Base-by-base conservation (phyloP, 169 alveolate species). In the Plasmodium adleri region DNA sequence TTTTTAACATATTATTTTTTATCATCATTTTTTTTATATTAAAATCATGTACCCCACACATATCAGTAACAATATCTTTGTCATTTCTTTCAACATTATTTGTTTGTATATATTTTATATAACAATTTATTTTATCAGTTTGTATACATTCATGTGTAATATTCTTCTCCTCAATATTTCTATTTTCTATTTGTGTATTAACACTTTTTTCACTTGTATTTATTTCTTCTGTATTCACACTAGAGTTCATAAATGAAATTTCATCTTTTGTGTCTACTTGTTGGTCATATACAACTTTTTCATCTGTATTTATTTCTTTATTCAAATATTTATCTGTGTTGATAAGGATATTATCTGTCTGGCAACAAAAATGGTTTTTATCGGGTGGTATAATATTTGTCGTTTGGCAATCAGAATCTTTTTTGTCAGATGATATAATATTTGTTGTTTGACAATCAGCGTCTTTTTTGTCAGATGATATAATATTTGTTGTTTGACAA, bases 1-100 rank as follows among this genome's bases (percentile, higher is more conserved):
- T 75, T 62, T 75, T 75, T 2, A 74, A 47, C 5, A 50, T 5
- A 63, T 56, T 75, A 56, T 49, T 47, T 49, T 62, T 54, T 15
- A 75, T 52, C 88, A 75, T 75, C 7, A 75, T 75, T 68, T 67
- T 63, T 75, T 75, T 75, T 54, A 58, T 17, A 32, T 67, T 75
- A 68, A 64, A 75, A 28, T 49, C 17, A 17, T 45, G 63, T 7
- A 75, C 26, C 4, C 88, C 88, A 67, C 62, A 68, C 43, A 75
- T 49, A 15, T 75, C 56, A 8, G 88, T 75, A 6, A 75, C 17
- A 5, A 75, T 56, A 17, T 17, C 59, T 67, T 56, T 5, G 12
- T 75, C 74, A 12, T 15, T 56, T 45, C 1, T 75, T 15, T 54
- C 26, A 1, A 1, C 22, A 1, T 24, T 7, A 2, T 75, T 68